These are phyloP conservation scores for Hanseniaspora meyeri DNA, from an alignment of 805 yeast genomes.

Conservation along the genomic window DNA sequence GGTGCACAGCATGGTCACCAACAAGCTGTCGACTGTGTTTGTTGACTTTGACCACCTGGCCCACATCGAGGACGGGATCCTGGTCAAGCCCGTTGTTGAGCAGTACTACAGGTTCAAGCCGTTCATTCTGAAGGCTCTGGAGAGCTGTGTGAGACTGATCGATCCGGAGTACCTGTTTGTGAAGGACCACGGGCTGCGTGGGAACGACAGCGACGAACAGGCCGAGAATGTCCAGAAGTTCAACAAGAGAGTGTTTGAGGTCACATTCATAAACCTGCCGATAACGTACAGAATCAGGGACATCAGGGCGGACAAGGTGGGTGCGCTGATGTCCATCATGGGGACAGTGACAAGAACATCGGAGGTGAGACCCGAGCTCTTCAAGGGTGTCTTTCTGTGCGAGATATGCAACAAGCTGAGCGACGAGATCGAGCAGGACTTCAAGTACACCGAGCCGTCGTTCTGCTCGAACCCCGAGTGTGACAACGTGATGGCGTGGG, in stretches of 20 bases:
- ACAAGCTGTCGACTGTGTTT: slow-evolving; percentile 65
- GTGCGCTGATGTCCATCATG: slow-evolving; percentile 69
- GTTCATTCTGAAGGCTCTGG: slow-evolving; percentile 61
- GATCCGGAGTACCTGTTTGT: slow-evolving; percentile 40
- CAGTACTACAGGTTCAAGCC: slow-evolving; percentile 91
- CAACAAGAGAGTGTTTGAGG: slow-evolving; percentile 59
- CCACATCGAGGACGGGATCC: slow-evolving; percentile 67
- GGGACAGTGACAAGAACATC: slow-evolving; percentile 94
- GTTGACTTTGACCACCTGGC: slow-evolving; percentile 73
- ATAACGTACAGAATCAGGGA: slow-evolving; percentile 76
- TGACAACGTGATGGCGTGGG: slow-evolving; percentile 76
- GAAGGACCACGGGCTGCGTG: slow-evolving; percentile 23
- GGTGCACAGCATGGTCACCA: slow-evolving; percentile 64
- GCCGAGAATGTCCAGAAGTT: slow-evolving; percentile 27
- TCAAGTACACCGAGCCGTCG: slow-evolving; percentile 89
- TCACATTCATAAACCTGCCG: slow-evolving; percentile 79
- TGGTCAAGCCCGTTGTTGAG: slow-evolving; percentile 78
- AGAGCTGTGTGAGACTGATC: slow-evolving; percentile 55
- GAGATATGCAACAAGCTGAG: slow-evolving; percentile 57
- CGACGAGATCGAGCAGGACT: slow-evolving; percentile 83
- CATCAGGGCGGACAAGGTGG: slow-evolving; percentile 77
- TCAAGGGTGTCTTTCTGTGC: slow-evolving; percentile 76
- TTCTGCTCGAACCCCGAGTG: slow-evolving; percentile 81
- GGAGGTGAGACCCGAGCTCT: slow-evolving; percentile 84
- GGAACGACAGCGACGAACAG: slow-evolving; percentile 17